Evolutionary conservation across 345 rosid species (phyloP).

Genomic region (Punica granatum): DNA sequence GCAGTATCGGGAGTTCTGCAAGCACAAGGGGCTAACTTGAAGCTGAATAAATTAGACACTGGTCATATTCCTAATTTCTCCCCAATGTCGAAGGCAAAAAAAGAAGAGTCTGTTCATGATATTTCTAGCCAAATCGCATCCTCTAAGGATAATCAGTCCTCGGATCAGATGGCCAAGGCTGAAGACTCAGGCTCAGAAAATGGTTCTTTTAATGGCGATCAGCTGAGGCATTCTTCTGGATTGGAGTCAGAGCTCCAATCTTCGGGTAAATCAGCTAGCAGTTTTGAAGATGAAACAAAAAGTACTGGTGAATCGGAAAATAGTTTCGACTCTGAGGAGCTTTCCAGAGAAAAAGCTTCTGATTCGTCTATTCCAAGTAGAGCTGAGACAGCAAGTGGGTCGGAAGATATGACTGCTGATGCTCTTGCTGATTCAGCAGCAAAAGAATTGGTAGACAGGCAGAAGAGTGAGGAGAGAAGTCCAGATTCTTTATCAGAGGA

Average conservation of each 20-base stretch:
- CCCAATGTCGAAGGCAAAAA: constrained; percentile 25
- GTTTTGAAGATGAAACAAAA: constrained; percentile 28
- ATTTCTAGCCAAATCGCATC: constrained; percentile 23
- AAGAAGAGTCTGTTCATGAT: constrained; percentile 31
- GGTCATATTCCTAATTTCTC: constrained; percentile 33
- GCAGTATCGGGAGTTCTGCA: constrained; percentile 58
- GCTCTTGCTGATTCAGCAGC: constrained; percentile 26
- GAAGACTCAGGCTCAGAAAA: constrained; percentile 25
- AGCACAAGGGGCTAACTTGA: constrained; percentile 42
- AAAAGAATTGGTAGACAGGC: constrained; percentile 23
- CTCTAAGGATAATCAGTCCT: constrained; percentile 26
- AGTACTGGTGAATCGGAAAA: constrained; percentile 32
- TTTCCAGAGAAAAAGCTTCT: constrained; percentile 29
- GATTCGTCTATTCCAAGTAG: constrained; percentile 20
- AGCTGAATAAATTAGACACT: constrained; percentile 32
- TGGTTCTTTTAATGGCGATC: constrained; percentile 23
- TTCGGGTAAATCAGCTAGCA: constrained; percentile 26
- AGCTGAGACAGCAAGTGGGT: constrained; percentile 27
- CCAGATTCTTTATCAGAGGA: constrained; percentile 36
- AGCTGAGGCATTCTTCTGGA: constrained; percentile 24
- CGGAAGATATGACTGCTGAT: constrained; percentile 25
- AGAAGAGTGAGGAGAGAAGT: constrained; percentile 39
- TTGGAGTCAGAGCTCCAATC: constrained; percentile 29
- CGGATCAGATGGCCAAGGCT: constrained; percentile 32
- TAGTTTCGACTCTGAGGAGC: constrained; percentile 28